phyloP scores from a whole-genome alignment of 306 rosid species.

The Lotus japonicus region DNA sequence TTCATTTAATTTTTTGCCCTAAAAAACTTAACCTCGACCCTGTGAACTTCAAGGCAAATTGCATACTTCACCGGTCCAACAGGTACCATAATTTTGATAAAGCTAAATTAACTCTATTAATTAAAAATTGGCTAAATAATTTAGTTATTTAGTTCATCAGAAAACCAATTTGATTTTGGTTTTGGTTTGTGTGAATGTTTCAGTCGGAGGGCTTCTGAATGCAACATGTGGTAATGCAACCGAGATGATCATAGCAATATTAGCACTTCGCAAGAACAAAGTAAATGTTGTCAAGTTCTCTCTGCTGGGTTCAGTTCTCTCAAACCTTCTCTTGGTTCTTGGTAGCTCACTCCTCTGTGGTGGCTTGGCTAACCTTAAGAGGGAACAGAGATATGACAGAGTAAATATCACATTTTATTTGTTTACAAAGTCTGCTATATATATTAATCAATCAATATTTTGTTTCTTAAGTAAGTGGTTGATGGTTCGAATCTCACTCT shows the following conservation, averaged over 20 bases:
- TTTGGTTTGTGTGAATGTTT: background rate
- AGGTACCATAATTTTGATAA: conserved; percentile 36
- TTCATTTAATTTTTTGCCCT: background rate
- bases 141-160: background rate
- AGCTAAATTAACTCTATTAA: too few relatives aligned
- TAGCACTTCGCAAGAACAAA: conserved; percentile 59
- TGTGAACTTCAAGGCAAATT: conserved; percentile 50
- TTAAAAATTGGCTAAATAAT: too few relatives aligned
- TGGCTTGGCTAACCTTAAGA: conserved; percentile 59
- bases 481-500: too few relatives aligned
- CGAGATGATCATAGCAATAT: conserved; percentile 76
- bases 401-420: background rate
- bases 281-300: conserved; percentile 80
- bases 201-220: conserved; percentile 94
- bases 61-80: conserved; percentile 87
- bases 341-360: conserved; percentile 90
- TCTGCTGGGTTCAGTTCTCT: conserved; percentile 82
- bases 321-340: conserved; percentile 88
- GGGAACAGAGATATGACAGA: conserved; percentile 73
- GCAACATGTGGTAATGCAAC: conserved; percentile 99
- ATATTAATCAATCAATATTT: too few relatives aligned
- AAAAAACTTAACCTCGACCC: background rate
- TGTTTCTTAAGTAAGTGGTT: too few relatives aligned
- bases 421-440: too few relatives aligned
- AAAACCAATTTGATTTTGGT: background rate